Base-by-base conservation (phyloP, 768 basidiomycete genomes). In the Kwoniella mangroviensis region DNA sequence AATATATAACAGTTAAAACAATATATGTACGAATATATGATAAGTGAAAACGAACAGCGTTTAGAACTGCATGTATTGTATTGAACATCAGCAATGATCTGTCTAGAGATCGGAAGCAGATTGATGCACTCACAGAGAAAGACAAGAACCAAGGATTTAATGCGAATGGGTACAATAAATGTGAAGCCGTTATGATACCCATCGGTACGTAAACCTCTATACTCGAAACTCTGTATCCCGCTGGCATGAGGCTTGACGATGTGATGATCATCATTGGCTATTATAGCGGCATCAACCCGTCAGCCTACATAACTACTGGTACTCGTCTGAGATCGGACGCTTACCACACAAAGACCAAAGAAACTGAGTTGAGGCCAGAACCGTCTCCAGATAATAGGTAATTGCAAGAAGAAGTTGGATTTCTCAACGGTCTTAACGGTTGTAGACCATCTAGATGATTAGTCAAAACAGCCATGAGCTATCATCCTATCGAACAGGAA, bases 351-450 rank as follows among this genome's bases (percentile, higher is more conserved):
- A n/a, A 77, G 34, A 12, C 85, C 71, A 19, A 86, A 84, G 56
- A 87, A 89, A 22, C 91, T 65, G 21, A 87, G 67, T 71, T 87
- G 57, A 88, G 73, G 76, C 86, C 90, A 89, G 85, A 92, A 95
- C 3, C 92, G 90, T 72, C 89, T 88, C 78, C 90, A 84, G 79
- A 95, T 93, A 67, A 88, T 88, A 1, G 94, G 94, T 13, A 94
- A 89, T 82, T 96, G 93, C 65, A 91, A 88, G 88, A 91, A 94
- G 86, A 96, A 94, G 80, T 94, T 94, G 5, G 91, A 92, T 58
- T 88, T 86, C 82, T 94, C 90, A 51, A 94, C 92, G 82, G 92
- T 91, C 87, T 93, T 94, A 75, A 88, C 88, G 4, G 91, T 92
- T 5, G 91, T 89, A 24, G 88, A 76, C 79, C 79, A 80, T 28